Evolutionary conservation across 75 land plant species (phyloP), one percentile per base, ranked within the genome.

Genomic region (Pinus taeda): DNA sequence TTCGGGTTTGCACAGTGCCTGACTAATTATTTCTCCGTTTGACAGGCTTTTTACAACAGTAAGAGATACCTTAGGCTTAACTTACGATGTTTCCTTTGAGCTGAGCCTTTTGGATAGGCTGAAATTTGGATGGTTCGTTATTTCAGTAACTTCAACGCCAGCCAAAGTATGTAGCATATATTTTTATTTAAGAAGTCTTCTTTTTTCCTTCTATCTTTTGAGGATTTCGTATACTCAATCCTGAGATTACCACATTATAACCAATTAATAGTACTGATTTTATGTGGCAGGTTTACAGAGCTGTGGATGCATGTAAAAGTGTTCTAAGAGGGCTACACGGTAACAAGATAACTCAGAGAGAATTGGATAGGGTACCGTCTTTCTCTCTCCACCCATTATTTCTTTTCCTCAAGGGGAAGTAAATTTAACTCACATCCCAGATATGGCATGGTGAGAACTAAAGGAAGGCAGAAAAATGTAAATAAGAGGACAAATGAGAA

Each of bases 41-140:
- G 71, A 75, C 91, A 97, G 99, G 87, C 89, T 97, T 39, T 97
- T 97, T 73, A 97, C 99, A 59, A 91, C 92, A 24, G 99, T 97
- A 21, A 79, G 99, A 71, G 99, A 97, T 85, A 91, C 99, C 29
- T 83, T 97, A 73, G 99, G 99, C 45, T 86, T 97, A 76, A 97
- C 96, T 76, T 97, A 97, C 84, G 99, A 97, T 85, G 99, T 97
- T 53, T 97, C 99, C 12, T 97, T 97, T 82, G 99, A 97, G 71
- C 74, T 97, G 30, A 95, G 85, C 83, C 86, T 97, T 36, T 97
- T 95, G 88, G 98, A 97, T 86, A 83, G 96, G 76, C 79, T 97
- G 75, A 91, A 86, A 17, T 89, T 95, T 70, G 99, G 99, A 49
- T 97, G 99, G 99, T 97, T 88, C 85, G 99, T 97, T 42, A 82